Percentiles rank a stretch among this genome's conserved stretches.
phyloP scores from a whole-genome alignment of 345 rosid species.

The Melastoma malabathricum region DNA sequence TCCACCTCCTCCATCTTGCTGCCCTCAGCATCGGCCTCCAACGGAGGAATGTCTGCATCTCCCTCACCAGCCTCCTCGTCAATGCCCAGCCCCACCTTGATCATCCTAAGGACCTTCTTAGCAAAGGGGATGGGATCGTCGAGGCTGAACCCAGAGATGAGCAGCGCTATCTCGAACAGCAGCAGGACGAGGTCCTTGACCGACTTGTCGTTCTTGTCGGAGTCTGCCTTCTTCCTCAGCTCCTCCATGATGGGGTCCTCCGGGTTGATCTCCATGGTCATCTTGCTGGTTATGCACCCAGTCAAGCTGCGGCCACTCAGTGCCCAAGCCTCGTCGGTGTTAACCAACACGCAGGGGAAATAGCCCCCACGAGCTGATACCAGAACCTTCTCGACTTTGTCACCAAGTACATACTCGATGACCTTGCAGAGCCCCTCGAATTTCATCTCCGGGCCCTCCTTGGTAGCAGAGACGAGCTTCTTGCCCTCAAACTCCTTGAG shows the following conservation, averaged over 20 bases:
- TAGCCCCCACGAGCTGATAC: slow-evolving; percentile 78
- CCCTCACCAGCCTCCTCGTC: slow-evolving; percentile 59
- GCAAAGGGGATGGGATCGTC: slow-evolving; percentile 90
- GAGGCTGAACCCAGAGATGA: slow-evolving; percentile 83
- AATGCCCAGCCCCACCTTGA: slow-evolving; percentile 74
- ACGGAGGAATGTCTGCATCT: slow-evolving; percentile 62
- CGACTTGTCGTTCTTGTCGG: slow-evolving; percentile 75
- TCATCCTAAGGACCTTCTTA: slow-evolving; percentile 74
- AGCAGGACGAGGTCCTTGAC: slow-evolving; percentile 76
- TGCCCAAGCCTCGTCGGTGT: slow-evolving; percentile 75
- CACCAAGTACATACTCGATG: slow-evolving; percentile 66
- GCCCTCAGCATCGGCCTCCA: slow-evolving; percentile 66
- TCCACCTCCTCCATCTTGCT: slow-evolving; percentile 97
- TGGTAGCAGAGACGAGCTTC: slow-evolving; percentile 86
- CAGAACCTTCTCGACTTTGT: slow-evolving; percentile 67
- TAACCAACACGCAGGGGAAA: slow-evolving; percentile 79
- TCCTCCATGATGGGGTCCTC: slow-evolving; percentile 85
- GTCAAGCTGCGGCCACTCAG: slow-evolving; percentile 75
- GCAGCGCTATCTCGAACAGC: slow-evolving; percentile 64
- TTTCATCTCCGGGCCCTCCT: slow-evolving; percentile 67
- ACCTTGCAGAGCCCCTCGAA: slow-evolving; percentile 87
- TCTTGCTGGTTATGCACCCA: slow-evolving; percentile 77
- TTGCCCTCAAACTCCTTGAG: slow-evolving; percentile 80
- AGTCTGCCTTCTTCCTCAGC: slow-evolving; percentile 74
- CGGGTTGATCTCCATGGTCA: slow-evolving; percentile 83